phyloP scores from a whole-genome alignment of 2,329 filamentous ascomycete genomes.

The Cadophora sp. region DNA sequence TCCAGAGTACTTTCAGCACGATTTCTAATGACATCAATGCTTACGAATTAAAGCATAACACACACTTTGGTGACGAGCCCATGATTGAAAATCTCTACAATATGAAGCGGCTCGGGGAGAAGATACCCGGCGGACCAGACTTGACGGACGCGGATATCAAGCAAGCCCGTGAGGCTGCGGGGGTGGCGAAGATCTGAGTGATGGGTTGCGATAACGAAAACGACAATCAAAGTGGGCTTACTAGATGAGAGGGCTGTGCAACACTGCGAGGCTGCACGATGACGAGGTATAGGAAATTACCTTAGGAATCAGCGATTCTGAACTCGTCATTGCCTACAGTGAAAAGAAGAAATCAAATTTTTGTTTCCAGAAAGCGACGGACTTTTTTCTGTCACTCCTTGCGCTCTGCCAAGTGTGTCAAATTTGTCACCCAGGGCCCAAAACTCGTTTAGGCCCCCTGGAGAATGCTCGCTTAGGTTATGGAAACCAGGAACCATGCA shows the following conservation, averaged over 20 bases:
- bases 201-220: not conserved
- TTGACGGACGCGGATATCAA: conserved; percentile 57
- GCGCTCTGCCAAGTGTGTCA: not conserved
- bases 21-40: conserved; percentile 4
- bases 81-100: conserved; percentile 64
- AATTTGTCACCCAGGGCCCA: conserved; percentile 1
- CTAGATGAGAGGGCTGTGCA: conserved; percentile 16
- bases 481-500: conserved; percentile 10
- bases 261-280: not conserved
- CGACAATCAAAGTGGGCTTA: not conserved
- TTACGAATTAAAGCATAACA: conserved; percentile 38
- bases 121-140: conserved; percentile 54
- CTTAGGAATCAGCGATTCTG: not conserved
- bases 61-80: conserved; percentile 59
- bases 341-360: not conserved
- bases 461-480: not conserved
- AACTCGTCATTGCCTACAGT: not conserved
- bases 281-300: not conserved
- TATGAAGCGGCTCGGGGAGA: conserved; percentile 61
- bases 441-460: not conserved
- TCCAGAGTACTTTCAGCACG: not conserved
- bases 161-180: conserved; percentile 43
- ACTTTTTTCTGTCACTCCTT: not conserved
- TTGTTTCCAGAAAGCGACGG: not conserved
- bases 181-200: conserved; percentile 18